A percentile compares a stretch with the other conserved stretches of the same genome.
phyloP scores from a whole-genome alignment of 2,329 filamentous ascomycete genomes.

The Xylariaceae sp. region DNA sequence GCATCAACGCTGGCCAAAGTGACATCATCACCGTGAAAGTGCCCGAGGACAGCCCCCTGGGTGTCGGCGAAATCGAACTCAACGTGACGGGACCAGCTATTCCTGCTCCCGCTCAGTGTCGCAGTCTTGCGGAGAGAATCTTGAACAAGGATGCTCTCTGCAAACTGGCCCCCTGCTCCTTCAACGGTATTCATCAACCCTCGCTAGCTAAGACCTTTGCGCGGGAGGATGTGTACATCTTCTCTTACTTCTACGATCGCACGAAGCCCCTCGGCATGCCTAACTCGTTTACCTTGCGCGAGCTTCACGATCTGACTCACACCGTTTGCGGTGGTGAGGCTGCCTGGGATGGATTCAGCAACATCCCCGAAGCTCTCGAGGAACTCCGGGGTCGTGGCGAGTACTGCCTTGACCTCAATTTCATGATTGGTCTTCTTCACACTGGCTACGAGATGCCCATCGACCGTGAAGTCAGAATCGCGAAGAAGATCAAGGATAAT shows the following conservation, averaged over 20 bases:
- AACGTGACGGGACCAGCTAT: conserved; percentile 82
- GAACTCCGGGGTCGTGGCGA: conserved; percentile 81
- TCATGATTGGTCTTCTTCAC: conserved; percentile 88
- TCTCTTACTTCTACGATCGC: conserved; percentile 98
- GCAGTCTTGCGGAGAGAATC: conserved; percentile 82
- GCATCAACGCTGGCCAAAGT: conserved; percentile 71
- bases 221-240: conserved; percentile 87
- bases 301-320: conserved; percentile 79
- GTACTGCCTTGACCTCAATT: conserved; percentile 91
- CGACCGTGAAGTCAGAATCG: conserved; percentile 91
- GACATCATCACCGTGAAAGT: conserved; percentile 70
- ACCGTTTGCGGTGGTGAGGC: conserved; percentile 76
- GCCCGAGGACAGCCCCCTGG: conserved; percentile 59
- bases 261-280: conserved; percentile 93
- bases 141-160: conserved; percentile 82
- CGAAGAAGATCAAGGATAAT: conserved; percentile 97
- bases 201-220: conserved; percentile 87
- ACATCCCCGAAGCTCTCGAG: conserved; percentile 68
- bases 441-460: conserved; percentile 98
- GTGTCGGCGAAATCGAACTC: conserved; percentile 56
- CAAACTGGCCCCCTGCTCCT: conserved; percentile 85
- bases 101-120: conserved; percentile 78
- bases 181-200: conserved; percentile 95
- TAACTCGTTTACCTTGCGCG: conserved; percentile 88
- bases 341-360: conserved; percentile 75